Evolutionary conservation across 1,284 basidiomycete species (phyloP).

Genomic region (Somion occarium): DNA sequence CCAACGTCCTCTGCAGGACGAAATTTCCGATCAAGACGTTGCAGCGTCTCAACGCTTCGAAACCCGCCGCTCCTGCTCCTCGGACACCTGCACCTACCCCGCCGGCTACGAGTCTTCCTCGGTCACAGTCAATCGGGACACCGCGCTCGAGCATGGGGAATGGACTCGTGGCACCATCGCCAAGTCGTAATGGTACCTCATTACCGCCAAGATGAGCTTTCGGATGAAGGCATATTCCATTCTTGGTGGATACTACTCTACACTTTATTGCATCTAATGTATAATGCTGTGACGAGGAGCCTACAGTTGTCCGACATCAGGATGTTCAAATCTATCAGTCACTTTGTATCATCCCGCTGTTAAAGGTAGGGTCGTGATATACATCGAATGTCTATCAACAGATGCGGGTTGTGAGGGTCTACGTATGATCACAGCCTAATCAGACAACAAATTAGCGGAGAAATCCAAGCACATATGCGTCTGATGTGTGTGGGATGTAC

Average conservation of each 20-base stretch:
- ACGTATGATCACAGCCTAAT: conserved; percentile 45
- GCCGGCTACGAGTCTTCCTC: conserved; percentile 10
- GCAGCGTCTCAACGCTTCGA: conserved; percentile 68
- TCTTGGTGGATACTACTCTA: too few relatives aligned
- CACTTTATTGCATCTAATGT: too few relatives aligned
- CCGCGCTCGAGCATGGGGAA: background rate
- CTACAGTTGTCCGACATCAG: too few relatives aligned
- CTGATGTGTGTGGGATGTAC: too few relatives aligned
- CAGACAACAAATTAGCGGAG: background rate
- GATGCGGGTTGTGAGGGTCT: conserved; percentile 28
- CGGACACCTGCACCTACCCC: conserved; percentile 8
- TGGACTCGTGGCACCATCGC: background rate
- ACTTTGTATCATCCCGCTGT: background rate
- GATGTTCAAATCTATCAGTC: too few relatives aligned
- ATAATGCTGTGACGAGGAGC: too few relatives aligned
- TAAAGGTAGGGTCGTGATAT: conserved; percentile 49
- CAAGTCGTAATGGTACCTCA: conserved; percentile 2
- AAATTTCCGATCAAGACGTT: conserved; percentile 90
- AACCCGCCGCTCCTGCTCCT: conserved; percentile 25
- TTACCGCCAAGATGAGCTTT: background rate
- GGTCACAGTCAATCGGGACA: conserved; percentile 11
- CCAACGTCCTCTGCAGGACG: conserved; percentile 47
- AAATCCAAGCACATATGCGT: too few relatives aligned
- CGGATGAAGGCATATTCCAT: background rate
- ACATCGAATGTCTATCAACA: conserved; percentile 34